Evolutionary conservation across 495 filamentous ascomycete genomes (phyloP).

Genomic region (Rostrohypoxylon terebratum): DNA sequence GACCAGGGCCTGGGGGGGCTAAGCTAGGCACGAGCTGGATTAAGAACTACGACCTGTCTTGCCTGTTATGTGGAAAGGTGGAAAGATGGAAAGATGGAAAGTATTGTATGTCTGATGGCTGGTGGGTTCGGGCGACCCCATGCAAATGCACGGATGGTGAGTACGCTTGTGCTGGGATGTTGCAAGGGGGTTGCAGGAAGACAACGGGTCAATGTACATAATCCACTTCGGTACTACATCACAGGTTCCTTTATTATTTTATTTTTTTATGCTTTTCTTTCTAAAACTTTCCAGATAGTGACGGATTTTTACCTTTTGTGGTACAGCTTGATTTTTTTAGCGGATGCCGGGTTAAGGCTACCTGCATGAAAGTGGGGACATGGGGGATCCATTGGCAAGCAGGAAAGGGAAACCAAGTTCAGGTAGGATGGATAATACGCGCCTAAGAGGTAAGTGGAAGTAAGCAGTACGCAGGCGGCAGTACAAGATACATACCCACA

Average conservation of each 20-base stretch:
- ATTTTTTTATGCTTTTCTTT: slow-evolving; percentile 13
- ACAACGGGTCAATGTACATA: slow-evolving; percentile 29
- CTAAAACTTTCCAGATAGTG: background rate
- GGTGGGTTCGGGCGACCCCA: slow-evolving; percentile 46
- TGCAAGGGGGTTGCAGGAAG: slow-evolving; percentile 34
- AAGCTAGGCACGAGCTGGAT: slow-evolving; percentile 45
- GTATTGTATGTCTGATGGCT: slow-evolving; percentile 31
- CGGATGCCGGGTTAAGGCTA: slow-evolving; percentile 39
- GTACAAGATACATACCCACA: slow-evolving; percentile 18
- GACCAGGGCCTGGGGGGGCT: slow-evolving; percentile 44
- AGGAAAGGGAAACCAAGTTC: slow-evolving; percentile 33
- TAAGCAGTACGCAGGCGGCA: slow-evolving; percentile 23
- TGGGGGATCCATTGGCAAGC: slow-evolving; percentile 43
- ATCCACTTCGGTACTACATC: slow-evolving; percentile 35
- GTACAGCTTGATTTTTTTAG: slow-evolving; percentile 33
- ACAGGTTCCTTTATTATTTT: slow-evolving; percentile 19
- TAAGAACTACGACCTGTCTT: slow-evolving; percentile 35
- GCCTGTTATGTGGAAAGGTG: slow-evolving; percentile 27
- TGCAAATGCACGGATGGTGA: slow-evolving; percentile 39
- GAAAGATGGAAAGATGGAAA: background rate
- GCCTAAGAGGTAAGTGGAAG: slow-evolving; percentile 9
- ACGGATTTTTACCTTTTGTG: slow-evolving; percentile 21
- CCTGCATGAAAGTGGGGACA: slow-evolving; percentile 38
- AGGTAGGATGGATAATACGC: slow-evolving; percentile 24
- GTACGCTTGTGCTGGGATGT: background rate